Base-by-base conservation (phyloP, 352 stramenopile genomes). In the Thalassiosira livingstoniorum region DNA sequence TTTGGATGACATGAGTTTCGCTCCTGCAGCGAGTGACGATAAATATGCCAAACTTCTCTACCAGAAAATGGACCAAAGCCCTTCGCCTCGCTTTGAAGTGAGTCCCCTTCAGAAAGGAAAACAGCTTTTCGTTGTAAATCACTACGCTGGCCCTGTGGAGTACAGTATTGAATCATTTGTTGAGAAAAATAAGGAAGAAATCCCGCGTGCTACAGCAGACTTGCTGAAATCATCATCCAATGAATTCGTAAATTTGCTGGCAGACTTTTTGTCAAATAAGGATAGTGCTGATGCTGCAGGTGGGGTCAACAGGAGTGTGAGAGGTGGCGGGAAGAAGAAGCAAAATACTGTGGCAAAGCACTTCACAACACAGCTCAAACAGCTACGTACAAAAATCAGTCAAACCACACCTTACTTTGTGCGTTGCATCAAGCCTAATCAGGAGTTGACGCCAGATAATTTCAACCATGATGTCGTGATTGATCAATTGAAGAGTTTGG, bases 351-450 rank as follows among this genome's bases (percentile, higher is more conserved):
- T 98, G 42, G 95, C 92, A 35, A 97, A 94, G 39, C 94, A 98
- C 71, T 98, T 98, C 82, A 96, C 95, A 39, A 87, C 94, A 32
- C 96, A 99, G 69, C 91, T 99, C 5, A 93, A 94, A 21, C 92
- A 92, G 37, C 90, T 99, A 21, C 90, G 98, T 21, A 87, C 95
- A 25, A 92, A 96, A 18, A 97, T 99, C 23, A 94, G 98, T 27
- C 90, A 93, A 54, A 99, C 97, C 4, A 87, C 96, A 66, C 98
- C 97, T 18, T 97, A 99, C 83, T 99, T 98, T 81, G 97, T 99
- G 77, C 95, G 97, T 15, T 99, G 97, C 82, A 95, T 99, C 64
- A 99, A 99, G 85, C 97, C 97, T 11, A 99, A 99, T 80, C 96
- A 98, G 75, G 83, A 93, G 37, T 96, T 98, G 63, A 85, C 90